Conservation (phyloP, 345 rosid species). For the Ceriops decandra region DNA sequence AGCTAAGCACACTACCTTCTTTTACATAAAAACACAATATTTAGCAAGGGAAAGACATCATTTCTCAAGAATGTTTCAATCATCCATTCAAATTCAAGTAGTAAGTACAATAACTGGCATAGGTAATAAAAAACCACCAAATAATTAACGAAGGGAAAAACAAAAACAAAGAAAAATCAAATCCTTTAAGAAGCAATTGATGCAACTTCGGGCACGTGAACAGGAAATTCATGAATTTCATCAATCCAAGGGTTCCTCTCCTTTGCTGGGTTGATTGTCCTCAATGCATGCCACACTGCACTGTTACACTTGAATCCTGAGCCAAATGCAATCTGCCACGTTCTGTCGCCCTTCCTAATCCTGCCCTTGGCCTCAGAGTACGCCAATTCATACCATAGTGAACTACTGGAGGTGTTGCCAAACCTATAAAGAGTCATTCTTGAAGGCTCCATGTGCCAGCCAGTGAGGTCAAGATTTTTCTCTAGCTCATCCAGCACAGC, state of each 20-base stretch:
- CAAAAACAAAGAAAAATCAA: neutral
- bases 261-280: conserved; percentile 57
- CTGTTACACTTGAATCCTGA: conserved; percentile 97
- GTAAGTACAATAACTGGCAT: neutral
- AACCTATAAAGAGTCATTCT: conserved; percentile 85
- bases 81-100: neutral
- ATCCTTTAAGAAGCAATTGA: conserved; percentile 13
- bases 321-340: conserved; percentile 94
- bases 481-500: conserved; percentile 86
- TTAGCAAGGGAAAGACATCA: neutral
- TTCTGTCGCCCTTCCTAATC: conserved; percentile 72
- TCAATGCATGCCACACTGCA: conserved; percentile 81
- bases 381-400: conserved; percentile 86
- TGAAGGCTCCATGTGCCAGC: conserved; percentile 95
- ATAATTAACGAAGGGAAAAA: neutral
- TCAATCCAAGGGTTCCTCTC: conserved; percentile 85
- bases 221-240: conserved; percentile 77
- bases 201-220: conserved; percentile 38
- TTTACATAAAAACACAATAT: neutral
- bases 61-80: neutral
- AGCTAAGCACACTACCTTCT: conserved; percentile 3
- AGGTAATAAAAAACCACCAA: neutral
- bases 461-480: conserved; percentile 67
- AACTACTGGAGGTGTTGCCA: conserved; percentile 91
- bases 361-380: conserved; percentile 85